Evolutionary conservation across 176 grass and related monocot species (phyloP), one percentile per base, ranked within the genome.

Genomic region (Zizania latifolia): DNA sequence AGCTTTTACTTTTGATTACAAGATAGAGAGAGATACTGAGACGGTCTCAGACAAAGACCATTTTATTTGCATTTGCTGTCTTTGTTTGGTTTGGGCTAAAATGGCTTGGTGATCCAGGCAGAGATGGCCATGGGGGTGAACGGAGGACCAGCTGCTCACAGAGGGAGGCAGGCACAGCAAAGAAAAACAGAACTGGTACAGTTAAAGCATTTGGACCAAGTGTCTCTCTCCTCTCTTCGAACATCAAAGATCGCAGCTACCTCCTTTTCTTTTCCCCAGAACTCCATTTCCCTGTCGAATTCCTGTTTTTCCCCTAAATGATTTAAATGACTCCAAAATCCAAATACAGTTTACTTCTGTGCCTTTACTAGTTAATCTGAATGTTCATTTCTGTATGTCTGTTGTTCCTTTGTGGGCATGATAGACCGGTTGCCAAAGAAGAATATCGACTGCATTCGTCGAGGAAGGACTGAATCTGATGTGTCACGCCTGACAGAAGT

Each of bases 111-210:
- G 71, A 65, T 77, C 37, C 72, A 85, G 87, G 82, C 30, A 74
- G 75, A 62, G 75, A 80, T 34, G 65, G 82, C 17, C 46, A 72
- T 80, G 87, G 72, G 44, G 82, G 40, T 35, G 72, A 92, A 75
- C 81, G 79, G 75, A 85, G 88, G 90, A 82, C 88, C 83, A 93
- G 80, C 77, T 97, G 90, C 86, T 87, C 84, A 68, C 81, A 92
- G 75, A 89, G 81, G 82, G 94, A 92, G 50, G 26, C 78, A 87
- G 85, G 79, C 71, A 77, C 86, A 60, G 84, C 78, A 56, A 97
- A 94, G 86, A 92, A 94, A 93, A 94, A 88, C 81, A 91, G 88
- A 84, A 92, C 94, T 89, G 94, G 94, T 97, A 93, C 78, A 87
- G 86, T 75, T 76, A 75, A 83, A 84, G 62, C 81, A 55, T 70